These are phyloP conservation scores for Papiliotrema nemorosa DNA, from an alignment of 1,284 basidiomycete species.

Conservation along the genomic window DNA sequence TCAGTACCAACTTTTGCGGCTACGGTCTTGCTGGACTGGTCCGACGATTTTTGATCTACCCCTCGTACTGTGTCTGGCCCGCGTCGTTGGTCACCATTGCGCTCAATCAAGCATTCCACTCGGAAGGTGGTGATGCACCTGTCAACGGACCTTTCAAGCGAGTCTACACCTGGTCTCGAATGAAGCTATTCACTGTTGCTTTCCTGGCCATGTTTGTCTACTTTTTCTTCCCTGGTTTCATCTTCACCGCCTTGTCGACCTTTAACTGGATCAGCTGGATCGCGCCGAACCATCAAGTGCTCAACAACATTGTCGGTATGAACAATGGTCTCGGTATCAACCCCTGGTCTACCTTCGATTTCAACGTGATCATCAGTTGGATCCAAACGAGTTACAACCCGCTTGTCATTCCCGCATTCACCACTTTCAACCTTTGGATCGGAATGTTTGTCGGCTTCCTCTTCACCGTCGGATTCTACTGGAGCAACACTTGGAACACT, in stretches of 20 bases:
- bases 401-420: conserved; percentile 31
- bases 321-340: conserved; percentile 44
- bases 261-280: conserved; percentile 65
- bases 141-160: conserved; percentile 42
- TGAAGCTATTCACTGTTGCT: conserved; percentile 44
- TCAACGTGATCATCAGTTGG: conserved; percentile 20
- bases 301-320: conserved; percentile 25
- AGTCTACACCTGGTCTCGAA: conserved; percentile 42
- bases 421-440: conserved; percentile 30
- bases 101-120: conserved; percentile 51
- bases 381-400: conserved; percentile 11
- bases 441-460: conserved; percentile 26
- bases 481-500: conserved; percentile 25
- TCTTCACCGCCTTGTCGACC: conserved; percentile 52
- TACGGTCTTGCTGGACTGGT: conserved; percentile 54
- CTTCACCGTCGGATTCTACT: conserved; percentile 26
- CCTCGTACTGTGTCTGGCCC: conserved; percentile 53
- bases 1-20: conserved; percentile 54
- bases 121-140: conserved; percentile 33
- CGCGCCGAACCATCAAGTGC: conserved; percentile 43
- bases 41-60: conserved; percentile 53
- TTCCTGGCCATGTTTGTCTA: conserved; percentile 44
- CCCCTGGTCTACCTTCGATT: conserved; percentile 46
- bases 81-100: conserved; percentile 51
- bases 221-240: conserved; percentile 49